Base-by-base conservation (phyloP, 2,329 filamentous ascomycete species). In the Aureobasidium sp. region DNA sequence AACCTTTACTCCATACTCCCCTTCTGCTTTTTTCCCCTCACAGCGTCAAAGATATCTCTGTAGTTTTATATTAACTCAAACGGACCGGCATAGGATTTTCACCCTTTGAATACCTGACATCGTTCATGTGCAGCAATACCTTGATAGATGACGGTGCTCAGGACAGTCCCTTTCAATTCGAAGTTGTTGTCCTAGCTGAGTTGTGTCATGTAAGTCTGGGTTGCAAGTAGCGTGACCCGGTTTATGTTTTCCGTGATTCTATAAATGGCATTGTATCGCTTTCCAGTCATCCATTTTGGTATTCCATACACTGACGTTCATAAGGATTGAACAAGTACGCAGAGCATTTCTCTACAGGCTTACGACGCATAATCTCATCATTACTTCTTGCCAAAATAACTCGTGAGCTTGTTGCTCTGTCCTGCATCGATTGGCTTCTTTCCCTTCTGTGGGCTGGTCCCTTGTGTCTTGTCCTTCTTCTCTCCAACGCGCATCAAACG, bases 401-500 rank as follows among this genome's bases (percentile, higher is more conserved):
- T 81, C 65, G 73, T 75, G 64, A 84, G 62, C 0, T 79, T 84
- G 64, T 82, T 83, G 59, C 76, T 78, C 69, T 82, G 79, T n/a
- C 63, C 64, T 19, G 66, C 38, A 31, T 73, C 74, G 19, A 67
- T 68, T n/a, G 63, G 66, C 25, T 64, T 66, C 63, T 74, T 76
- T 63, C 70, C 73, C 61, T 70, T 70, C 45, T 61, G 67, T 8
- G 67, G 69, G 53, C 68, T 72, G 50, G 65, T 67, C 27, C 70
- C 68, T n/a, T 64, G 60, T 27, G 70, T 68, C 63, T 74, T 70
- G 66, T 72, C 73, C 13, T 71, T 67, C 67, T 81, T 84, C 69
- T 82, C 81, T 0, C 83, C 83, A 42, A 87, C 72, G 55, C 80
- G 78, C 72, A 88, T 76, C 15, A 84, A 67, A 4, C 71, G 71